phyloP scores from a whole-genome alignment of 2,329 filamentous ascomycete genomes.

The Penicillium sp. region DNA sequence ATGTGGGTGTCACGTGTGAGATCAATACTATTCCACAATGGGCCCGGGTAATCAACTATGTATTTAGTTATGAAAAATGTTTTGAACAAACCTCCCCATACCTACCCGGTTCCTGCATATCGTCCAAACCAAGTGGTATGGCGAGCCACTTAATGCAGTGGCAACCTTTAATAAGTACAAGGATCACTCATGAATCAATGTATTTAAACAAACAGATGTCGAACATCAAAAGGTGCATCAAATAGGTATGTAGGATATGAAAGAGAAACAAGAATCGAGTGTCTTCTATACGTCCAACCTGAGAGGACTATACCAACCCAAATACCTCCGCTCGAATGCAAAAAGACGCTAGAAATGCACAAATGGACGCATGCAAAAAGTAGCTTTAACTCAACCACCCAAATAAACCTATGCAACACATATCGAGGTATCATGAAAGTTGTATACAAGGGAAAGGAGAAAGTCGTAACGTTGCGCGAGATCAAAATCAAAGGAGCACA shows the following conservation, averaged over 20 bases:
- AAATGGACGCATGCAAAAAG: background rate
- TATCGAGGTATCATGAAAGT: slow-evolving; percentile 3
- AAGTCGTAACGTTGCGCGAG: background rate
- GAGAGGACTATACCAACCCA: background rate
- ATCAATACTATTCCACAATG: too few species aligned
- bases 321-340: background rate
- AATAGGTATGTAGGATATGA: background rate
- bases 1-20: too few species aligned
- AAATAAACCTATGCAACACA: slow-evolving; percentile 1
- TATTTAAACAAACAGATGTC: slow-evolving; percentile 3
- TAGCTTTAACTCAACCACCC: background rate
- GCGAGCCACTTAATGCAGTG: too few species aligned
- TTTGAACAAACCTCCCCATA: too few species aligned
- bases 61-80: too few species aligned
- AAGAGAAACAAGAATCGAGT: background rate
- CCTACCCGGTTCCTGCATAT: too few species aligned
- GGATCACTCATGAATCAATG: background rate
- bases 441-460: background rate
- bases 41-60: too few species aligned
- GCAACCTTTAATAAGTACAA: too few species aligned
- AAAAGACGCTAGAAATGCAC: slow-evolving; percentile 2
- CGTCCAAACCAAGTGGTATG: too few species aligned
- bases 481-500: background rate
- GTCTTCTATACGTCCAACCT: background rate
- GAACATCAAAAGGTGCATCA: background rate